A percentile compares a stretch with the other conserved stretches of the same genome.
Conservation (phyloP, 2,329 filamentous ascomycete species). For the Diaporthe citriasiana region DNA sequence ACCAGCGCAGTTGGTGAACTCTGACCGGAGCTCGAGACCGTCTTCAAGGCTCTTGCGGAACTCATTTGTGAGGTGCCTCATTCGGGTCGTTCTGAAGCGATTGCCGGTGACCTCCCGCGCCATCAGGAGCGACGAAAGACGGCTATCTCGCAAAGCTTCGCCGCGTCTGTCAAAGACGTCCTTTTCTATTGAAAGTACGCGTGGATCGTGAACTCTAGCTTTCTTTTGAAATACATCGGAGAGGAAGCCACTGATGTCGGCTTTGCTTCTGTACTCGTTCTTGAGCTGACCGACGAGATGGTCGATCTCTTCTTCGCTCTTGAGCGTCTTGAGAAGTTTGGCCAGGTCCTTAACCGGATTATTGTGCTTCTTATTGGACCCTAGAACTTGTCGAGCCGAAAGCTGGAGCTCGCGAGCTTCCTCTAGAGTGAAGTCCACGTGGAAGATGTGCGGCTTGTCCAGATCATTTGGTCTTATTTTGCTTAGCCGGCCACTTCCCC, state of each 20-base stretch:
- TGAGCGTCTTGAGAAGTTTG: constrained; percentile 42
- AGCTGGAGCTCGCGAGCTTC: constrained; percentile 51
- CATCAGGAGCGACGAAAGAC: constrained; percentile 59
- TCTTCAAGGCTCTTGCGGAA: constrained; percentile 65
- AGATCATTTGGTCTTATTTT: constrained; percentile 32
- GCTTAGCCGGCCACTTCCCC: constrained; percentile 41
- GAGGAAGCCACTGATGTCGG: constrained; percentile 56
- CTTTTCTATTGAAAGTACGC: constrained; percentile 51
- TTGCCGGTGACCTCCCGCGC: constrained; percentile 65
- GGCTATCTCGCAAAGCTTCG: constrained; percentile 48
- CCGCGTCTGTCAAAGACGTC: constrained; percentile 49
- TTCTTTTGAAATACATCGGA: constrained; percentile 50
- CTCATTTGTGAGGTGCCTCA: constrained; percentile 61
- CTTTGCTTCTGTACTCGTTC: constrained; percentile 46
- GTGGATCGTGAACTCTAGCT: constrained; percentile 44
- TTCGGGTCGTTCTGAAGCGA: constrained; percentile 57
- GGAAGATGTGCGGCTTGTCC: constrained; percentile 49
- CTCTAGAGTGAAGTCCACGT: constrained; percentile 61
- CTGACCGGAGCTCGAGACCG: constrained; percentile 61
- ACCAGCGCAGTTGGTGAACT: constrained; percentile 74
- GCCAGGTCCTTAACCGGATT: constrained; percentile 42
- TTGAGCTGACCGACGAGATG: constrained; percentile 5
- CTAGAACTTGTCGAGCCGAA: constrained; percentile 23
- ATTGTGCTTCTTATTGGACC: constrained; percentile 34
- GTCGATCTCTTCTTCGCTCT: not conserved